These are phyloP conservation scores for Silene vulgaris DNA, from an alignment of 179 eudicot species.

Conservation along the genomic window DNA sequence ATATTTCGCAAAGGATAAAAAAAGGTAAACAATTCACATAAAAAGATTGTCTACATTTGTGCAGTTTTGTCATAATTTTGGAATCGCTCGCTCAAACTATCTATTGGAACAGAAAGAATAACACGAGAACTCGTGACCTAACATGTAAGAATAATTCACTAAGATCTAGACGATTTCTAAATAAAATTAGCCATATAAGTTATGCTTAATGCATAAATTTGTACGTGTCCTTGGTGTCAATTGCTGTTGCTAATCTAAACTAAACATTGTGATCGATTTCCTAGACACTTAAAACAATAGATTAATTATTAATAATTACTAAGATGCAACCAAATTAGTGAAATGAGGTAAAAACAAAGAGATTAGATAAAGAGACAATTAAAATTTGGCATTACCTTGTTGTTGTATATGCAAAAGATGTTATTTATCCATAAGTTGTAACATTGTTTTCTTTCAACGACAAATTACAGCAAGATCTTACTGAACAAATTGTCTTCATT, in stretches of 20 bases:
- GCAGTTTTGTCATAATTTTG: too few species aligned
- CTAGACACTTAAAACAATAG: constrained; percentile 28
- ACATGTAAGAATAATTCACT: constrained; percentile 9
- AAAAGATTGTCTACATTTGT: too few species aligned
- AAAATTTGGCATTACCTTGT: constrained; percentile 27
- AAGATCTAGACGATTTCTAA: constrained; percentile 3
- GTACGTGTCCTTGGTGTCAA: constrained; percentile 1
- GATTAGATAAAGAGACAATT: constrained; percentile 11
- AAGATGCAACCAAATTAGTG: constrained; percentile 5
- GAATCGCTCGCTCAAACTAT: too few species aligned
- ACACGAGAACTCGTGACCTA: too few species aligned
- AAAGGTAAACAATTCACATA: background rate
- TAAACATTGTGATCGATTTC: constrained; percentile 18
- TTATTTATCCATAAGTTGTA: constrained; percentile 18
- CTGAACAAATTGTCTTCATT: constrained; percentile 48
- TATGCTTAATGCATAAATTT: constrained; percentile 14
- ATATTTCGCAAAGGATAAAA: too few species aligned
- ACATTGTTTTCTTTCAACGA: constrained; percentile 17
- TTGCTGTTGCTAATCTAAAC: constrained; percentile 12
- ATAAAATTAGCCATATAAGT: constrained; percentile 13
- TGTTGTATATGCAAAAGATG: constrained; percentile 20
- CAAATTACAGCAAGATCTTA: constrained; percentile 44
- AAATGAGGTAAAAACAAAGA: constrained; percentile 19
- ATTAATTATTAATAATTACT: background rate
- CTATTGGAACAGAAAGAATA: too few species aligned